phyloP scores from a whole-genome alignment of 495 filamentous ascomycete species.

The Penicillium daleae region DNA sequence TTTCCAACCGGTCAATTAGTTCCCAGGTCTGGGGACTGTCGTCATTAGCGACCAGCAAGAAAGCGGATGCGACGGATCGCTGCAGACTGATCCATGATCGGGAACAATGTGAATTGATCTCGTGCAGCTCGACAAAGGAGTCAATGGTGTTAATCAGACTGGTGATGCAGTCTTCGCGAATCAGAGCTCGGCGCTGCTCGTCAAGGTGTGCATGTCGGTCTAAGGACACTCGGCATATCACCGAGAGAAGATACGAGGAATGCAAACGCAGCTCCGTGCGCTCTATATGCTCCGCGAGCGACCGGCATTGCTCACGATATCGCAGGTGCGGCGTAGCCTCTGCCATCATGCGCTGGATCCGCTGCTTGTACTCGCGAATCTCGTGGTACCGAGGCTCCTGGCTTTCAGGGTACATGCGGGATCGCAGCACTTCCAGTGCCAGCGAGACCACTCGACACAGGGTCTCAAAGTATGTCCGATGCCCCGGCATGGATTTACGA shows the following conservation, averaged over 20 bases:
- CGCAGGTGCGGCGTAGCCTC: slow-evolving; percentile 58
- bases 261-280: slow-evolving; percentile 60
- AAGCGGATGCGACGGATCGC: slow-evolving; percentile 51
- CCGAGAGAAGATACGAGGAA: slow-evolving; percentile 60
- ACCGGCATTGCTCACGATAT: slow-evolving; percentile 49
- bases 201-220: slow-evolving; percentile 47
- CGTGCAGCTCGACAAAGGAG: slow-evolving; percentile 51
- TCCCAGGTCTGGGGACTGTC: slow-evolving; percentile 42
- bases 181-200: slow-evolving; percentile 35
- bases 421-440: slow-evolving; percentile 58
- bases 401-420: slow-evolving; percentile 48
- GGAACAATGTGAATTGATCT: slow-evolving; percentile 43
- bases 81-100: slow-evolving; percentile 55
- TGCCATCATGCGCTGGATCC: slow-evolving; percentile 52
- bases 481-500: slow-evolving; percentile 51
- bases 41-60: slow-evolving; percentile 49
- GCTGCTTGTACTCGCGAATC: slow-evolving; percentile 55
- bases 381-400: slow-evolving; percentile 45
- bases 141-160: slow-evolving; percentile 49
- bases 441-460: slow-evolving; percentile 58
- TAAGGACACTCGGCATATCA: slow-evolving; percentile 60
- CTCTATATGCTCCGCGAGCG: slow-evolving; percentile 56
- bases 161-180: slow-evolving; percentile 50
- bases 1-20: slow-evolving; percentile 46
- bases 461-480: slow-evolving; percentile 56